phyloP scores from a whole-genome alignment of 352 stramenopile species.

The Phytopythium mirpurense region DNA sequence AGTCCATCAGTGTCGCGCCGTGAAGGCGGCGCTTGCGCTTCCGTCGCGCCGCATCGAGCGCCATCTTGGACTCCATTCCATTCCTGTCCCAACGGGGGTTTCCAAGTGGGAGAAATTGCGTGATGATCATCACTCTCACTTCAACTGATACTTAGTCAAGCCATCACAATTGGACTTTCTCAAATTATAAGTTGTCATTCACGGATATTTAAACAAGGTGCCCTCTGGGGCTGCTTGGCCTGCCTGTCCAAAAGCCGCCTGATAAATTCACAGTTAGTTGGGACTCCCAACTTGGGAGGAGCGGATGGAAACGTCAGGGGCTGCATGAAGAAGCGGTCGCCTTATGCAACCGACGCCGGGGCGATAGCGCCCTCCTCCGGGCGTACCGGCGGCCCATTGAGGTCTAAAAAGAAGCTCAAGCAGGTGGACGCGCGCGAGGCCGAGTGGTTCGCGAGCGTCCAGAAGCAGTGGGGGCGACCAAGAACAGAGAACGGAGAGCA shows the following conservation, averaged over 20 bases:
- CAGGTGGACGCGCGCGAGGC: constrained; percentile 2
- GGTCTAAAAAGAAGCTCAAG: constrained; percentile 1
- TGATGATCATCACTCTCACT: background rate
- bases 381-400: background rate
- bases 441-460: constrained; percentile 5
- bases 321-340: constrained; percentile 34
- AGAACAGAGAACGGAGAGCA: background rate
- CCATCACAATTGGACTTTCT: no score
- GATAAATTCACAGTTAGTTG: no score
- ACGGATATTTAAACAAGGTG: background rate
- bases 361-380: constrained; percentile 5
- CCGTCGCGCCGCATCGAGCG: background rate
- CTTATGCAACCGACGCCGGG: constrained; percentile 22
- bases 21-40: background rate
- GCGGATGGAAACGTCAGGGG: background rate
- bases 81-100: no score
- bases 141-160: background rate
- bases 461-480: constrained; percentile 9
- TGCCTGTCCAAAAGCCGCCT: no score
- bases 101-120: background rate
- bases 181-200: no score
- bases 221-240: no score
- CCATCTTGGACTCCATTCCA: background rate
- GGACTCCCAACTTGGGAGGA: no score
- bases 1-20: no score